Evolutionary conservation across 2,329 filamentous ascomycete genomes (phyloP), one percentile per base, ranked within the genome.

Genomic region (Fusarium continuum): DNA sequence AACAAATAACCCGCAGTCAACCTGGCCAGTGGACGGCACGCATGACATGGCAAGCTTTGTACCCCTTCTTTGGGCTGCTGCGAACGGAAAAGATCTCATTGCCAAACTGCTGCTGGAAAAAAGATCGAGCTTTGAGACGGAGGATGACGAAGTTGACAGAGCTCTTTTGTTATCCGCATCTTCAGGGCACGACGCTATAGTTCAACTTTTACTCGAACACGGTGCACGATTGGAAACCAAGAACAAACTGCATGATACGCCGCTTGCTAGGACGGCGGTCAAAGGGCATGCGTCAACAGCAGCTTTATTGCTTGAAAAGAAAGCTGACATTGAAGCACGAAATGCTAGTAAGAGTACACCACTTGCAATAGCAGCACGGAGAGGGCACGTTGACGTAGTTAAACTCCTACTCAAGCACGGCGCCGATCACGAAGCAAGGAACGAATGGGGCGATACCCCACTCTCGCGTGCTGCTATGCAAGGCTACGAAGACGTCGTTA

Each of bases 1-100:
- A 4, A 5, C 35, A 3, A 8, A 6, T 2, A 29, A 2, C 10
- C 1, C 2, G 14, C 13, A 0, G 0, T 1, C 6, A 8, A 9
- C 28, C 3, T 22, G n/a, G 6, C 17, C 39, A 9, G 4, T 52
- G 3, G 4, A 29, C 2, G 14, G 5, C 11, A 8, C 5, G 2
- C 52, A 35, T 6, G 4, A 6, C 1, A 44, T 10, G 19, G 10
- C 7, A 2, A 10, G 14, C 2, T 23, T 16, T 10, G n/a, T 35
- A 5, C 46, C 52, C 2, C 5, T 55, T 13, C 14, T 44, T 2
- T 55, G 52, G 52, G 35, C 52, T 17, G 29, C 31, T 2, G 36
- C 36, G 4, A 55, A 55, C 2, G 29, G 19, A 1, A 17, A 35
- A 3, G 4, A 16, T 1, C 9, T 20, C 5, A 10, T 35, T 16